phyloP scores from a whole-genome alignment of 257 asterid species.

The Penstemon newberryi region DNA sequence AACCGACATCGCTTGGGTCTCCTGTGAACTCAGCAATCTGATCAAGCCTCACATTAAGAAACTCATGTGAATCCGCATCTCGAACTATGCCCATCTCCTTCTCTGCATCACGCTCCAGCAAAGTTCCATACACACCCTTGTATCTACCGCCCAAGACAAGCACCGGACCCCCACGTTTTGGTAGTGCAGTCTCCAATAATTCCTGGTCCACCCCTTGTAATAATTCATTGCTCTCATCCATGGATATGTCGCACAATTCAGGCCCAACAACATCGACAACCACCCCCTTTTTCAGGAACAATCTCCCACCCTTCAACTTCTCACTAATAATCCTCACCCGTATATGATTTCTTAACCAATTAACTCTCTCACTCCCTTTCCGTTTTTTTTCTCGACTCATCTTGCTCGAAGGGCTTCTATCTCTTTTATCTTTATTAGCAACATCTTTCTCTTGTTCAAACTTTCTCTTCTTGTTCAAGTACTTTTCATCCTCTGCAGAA shows the following conservation, averaged over 20 bases:
- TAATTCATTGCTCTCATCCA: conserved; percentile 72
- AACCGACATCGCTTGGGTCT: conserved; percentile 79
- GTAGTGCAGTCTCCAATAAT: conserved; percentile 70
- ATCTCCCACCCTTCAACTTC: conserved; percentile 65
- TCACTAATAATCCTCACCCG: conserved; percentile 71
- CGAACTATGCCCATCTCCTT: conserved; percentile 66
- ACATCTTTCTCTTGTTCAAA: conserved; percentile 35
- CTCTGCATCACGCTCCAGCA: conserved; percentile 70
- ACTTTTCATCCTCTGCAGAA: conserved; percentile 63
- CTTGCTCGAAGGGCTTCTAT: conserved; percentile 28
- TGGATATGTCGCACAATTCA: conserved; percentile 57
- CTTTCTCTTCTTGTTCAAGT: conserved; percentile 57
- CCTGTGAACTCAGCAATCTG: conserved; percentile 90
- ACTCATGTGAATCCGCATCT: conserved; percentile 71
- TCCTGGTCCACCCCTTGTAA: conserved; percentile 80
- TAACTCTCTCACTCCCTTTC: conserved; percentile 32
- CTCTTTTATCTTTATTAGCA: conserved; percentile 20
- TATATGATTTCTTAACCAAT: conserved; percentile 78
- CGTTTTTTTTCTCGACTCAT: conserved; percentile 27
- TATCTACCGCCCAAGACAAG: conserved; percentile 66
- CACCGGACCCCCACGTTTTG: conserved; percentile 80
- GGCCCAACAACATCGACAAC: conserved; percentile 82
- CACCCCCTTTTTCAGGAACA: conserved; percentile 72
- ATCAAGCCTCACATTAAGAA: conserved; percentile 72
- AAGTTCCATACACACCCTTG: conserved; percentile 79